Evolutionary conservation across 192 early-diverging fungal genomes (phyloP), one percentile per base, ranked within the genome.

Genomic region (Rhizophagus clarus): DNA sequence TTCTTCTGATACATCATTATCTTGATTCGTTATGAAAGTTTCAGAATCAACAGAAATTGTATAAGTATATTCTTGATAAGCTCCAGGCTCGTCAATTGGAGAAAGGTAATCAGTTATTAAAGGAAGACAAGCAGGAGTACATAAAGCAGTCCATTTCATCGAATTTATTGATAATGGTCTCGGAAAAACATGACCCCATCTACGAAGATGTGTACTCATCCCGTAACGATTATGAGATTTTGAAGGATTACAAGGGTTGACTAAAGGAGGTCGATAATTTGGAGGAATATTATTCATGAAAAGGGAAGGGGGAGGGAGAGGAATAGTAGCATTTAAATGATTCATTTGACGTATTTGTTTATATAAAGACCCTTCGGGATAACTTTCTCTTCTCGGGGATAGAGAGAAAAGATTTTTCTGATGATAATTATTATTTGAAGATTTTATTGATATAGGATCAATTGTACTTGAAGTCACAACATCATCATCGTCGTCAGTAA

Each of bases 81-180:
- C 83, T 9, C 85, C 82, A 45, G 80, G 77, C 72, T 97, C 93
- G 71, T 94, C 90, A 8, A 75, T 79, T 4, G 94, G 86, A 15
- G 92, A 93, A 72, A 93, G 92, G 68, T 89, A 96, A 79, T 97
- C 95, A 0, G 95, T 97, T 1, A 96, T 97, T 61, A 99, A 82
- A 11, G 98, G 98, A 51, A 99, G 83, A 81, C 94, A 96, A 15
- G 97, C 98, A 0, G 98, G 98, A 14, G 95, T 96, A 74, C 90
- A 94, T 26, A 99, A 79, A 5, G 97, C 96, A 68, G 90, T 91
- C 98, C 98, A 99, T 62, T 97, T 86, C 24, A 91, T 79, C 24
- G 83, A 83, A 47, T 83, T 86, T 17, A 77, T 83, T 32, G 74
- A 62, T 42, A 64, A 20, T 3, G 66, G 79, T 66, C 78, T 69